Base-by-base conservation (phyloP, 257 asterid genomes). In the Ophiorrhiza pumila region DNA sequence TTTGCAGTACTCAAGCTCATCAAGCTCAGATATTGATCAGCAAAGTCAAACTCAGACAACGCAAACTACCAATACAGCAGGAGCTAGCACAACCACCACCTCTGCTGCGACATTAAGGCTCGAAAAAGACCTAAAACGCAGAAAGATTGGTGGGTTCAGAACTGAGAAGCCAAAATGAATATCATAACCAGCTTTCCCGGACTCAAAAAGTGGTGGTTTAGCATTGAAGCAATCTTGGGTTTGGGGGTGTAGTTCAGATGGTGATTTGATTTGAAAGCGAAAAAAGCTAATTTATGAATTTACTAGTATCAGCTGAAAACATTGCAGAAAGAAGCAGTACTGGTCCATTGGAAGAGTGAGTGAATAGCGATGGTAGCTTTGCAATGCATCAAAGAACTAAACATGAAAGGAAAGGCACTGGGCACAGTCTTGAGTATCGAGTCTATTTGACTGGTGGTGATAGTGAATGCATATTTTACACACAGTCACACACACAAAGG, bases 1-100 rank as follows among this genome's bases (percentile, higher is more conserved):
- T 47, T 46, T 79, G 72, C 78, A 63, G 7, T 72, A 71, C 61
- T 79, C 71, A n/a, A 77, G 83, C 69, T 50, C 77, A 46, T 78
- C 86, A 27, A 66, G 39, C 53, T 82, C 89, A 1, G 71, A 70
- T 14, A 52, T 47, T 43, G 77, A 78, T 13, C 49, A 25, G 53
- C 47, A n/a, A 1, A 23, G 71, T 29, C 49, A 56, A 32, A 37
- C 37, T 37, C 76, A 67, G 32, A 58, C n/a, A n/a, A n/a, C 46
- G n/a, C 56, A 15, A 27, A 27, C 65, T 45, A 25, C 59, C 15
- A 75, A 23, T 23, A 32, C 43, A 10, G 27, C 25, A 1, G 69
- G 58, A 29, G 35, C 72, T 17, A 71, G 15, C 9, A 29, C 22
- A 35, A 46, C 47, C 4, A 46, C 47, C 4, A 39, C 60, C 14